Base-by-base conservation (phyloP, 805 yeast species). In the Nakazawaea ernobii region DNA sequence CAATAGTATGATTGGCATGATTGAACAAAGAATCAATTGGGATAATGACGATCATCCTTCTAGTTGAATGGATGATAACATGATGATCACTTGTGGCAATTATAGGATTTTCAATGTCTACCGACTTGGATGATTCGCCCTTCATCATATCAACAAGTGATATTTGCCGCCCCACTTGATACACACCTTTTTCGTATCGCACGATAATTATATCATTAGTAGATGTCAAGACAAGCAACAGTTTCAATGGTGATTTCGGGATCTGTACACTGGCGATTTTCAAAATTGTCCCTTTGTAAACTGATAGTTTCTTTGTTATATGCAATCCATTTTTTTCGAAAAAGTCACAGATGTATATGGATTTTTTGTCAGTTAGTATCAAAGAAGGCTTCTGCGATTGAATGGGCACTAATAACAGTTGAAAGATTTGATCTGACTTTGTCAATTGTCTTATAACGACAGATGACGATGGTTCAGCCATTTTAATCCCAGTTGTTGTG, bases 361-460 rank as follows among this genome's bases (percentile, higher is more conserved):
- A 20, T 8, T 20, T 24, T 20, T 26, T 32, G 14, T 20, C 30
- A 4, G 29, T 20, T 13, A 41, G 32, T 10, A 41, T 29, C 36
- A 41, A 32, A 9, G 36, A 32, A 6, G 37, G 44, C n/a, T 35
- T 15, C 15, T 35, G 15, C 11, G 14, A 14, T 9, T 15, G 20
- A 11, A 15, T 9, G 9, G 36, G 36, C 8, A 32, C 44, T 26
- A 41, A 24, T 8, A 33, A 17, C 44, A 41, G 44, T 5, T 41
- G 37, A 20, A 11, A 32, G 8, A 41, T 33, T 20, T 41, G 44
- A 17, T 41, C 44, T 32, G 44, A 32, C 20, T 41, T 32, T 5
- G 17, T 8, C 6, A 41, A 14, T 29, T 32, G 37, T 15, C 20
- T 15, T 10, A 41, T n/a, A 7, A 41, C 13, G 14, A 41, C n/a